Base-by-base conservation (phyloP, 768 basidiomycete species). In the Lactarius indigo region DNA sequence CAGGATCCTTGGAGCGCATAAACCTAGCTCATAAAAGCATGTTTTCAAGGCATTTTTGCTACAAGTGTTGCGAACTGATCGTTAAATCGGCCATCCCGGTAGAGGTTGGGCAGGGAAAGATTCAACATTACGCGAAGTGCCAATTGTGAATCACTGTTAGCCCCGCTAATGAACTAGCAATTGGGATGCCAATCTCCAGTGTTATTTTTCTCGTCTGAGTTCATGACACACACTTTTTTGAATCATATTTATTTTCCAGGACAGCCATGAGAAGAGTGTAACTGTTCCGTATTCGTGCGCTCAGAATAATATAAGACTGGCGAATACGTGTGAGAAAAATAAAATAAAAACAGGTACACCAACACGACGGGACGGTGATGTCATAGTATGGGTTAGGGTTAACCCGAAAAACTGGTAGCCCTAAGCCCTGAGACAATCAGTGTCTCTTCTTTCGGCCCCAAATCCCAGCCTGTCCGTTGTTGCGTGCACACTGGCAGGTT, bases 31-130 rank as follows among this genome's bases (percentile, higher is more conserved):
- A 54, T 23, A 20, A 37, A 13, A 39, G 8, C 44, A 17, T 12
- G 7, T 37, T 28, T 30, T 31, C 2, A 39, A 75, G 74, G 70
- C 85, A 85, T 68, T 86, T 85, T 68, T 86, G 84, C 69, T 85
- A 86, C 61, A 35, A 73, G 13, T 86, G 85, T 58, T 82, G 82
- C 10, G 73, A 73, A 26, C 31, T 68, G 62, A 60, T 63, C 41
- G 52, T 68, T 17, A 64, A 31, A 31, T 64, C 66, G 15, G 62
- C 57, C 9, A 42, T 60, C 42, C 62, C 62, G 12, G 35, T 54
- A 1, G 41, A 8, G 20, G 17, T 64, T 28, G 13, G 28, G 28
- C 30, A 13, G 39, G 61, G 56, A 39, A 66, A 66, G 57, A 17
- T 18, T 44, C 31, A 55, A 30, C 66, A 63, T 55, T 41, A 18